Evolutionary conservation across 1,139 yeast species (phyloP), one percentile per base, ranked within the genome.

Genomic region (Suhomyces maxii): DNA sequence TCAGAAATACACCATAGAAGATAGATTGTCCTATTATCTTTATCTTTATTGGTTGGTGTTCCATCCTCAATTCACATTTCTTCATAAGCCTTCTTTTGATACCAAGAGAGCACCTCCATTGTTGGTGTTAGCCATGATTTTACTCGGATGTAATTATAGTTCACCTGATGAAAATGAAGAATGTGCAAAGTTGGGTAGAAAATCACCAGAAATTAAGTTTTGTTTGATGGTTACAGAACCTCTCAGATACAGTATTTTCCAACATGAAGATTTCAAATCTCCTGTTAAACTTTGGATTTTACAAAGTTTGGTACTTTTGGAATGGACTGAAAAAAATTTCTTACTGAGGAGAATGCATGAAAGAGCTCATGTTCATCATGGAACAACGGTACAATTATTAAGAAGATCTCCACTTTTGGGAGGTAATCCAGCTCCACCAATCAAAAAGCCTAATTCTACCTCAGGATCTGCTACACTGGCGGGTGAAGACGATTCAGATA

Each of bases 311-410:
- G 67, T 83, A 44, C 58, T 86, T 45, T 63, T 86, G 33, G 91
- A 86, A 58, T 76, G 80, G 58, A 82, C 77, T 56, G 95, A 88
- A 57, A 84, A 86, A 60, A 76, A 84, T 42, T 79, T 83, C 54
- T 83, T 41, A 68, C 77, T 51, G 44, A 67, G 88, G 51, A 68
- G 69, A 34, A 65, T 84, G 55, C 95, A 87, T 58, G 95, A 86
- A 60, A 63, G 95, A 40, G 88, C 88, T 0, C 87, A 83, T 58
- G 69, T 87, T 9, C 93, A 87, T 57, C 90, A 86, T 58, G 93
- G 90, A 1, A 79, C 90, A 0, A 82, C 88, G 0, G 81, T 86
- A 18, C 95, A 87, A 61, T 65, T 88, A 46, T 66, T 88, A 39
- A 69, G 91, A 50, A 73, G 95, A 57, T 82, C 87, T 11, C 88